Conservation (phyloP, 2,329 filamentous ascomycete species). For the Drechslera avenae region DNA sequence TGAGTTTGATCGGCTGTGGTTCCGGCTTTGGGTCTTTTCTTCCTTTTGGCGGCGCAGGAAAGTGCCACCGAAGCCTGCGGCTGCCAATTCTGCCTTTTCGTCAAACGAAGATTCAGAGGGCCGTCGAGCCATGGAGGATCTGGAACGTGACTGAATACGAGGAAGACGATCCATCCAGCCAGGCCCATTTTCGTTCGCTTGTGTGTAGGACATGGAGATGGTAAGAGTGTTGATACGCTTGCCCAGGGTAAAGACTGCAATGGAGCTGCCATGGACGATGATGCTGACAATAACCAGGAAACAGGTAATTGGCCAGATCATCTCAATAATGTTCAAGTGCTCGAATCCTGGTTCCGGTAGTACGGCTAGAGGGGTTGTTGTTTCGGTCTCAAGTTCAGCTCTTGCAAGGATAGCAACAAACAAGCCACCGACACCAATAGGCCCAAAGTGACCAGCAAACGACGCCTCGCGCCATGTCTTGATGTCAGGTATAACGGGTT, state of each 20-base stretch:
- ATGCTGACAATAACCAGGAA: conserved; percentile 96
- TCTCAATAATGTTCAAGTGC: conserved; percentile 73
- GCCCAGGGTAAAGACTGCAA: conserved; percentile 95
- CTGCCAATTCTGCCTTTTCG: conserved; percentile 63
- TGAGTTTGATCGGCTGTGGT: conserved; percentile 62
- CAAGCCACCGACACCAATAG: conserved; percentile 94
- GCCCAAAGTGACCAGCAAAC: conserved; percentile 96
- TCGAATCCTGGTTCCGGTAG: conserved; percentile 60
- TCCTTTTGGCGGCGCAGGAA: conserved; percentile 80
- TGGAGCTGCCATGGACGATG: conserved; percentile 93
- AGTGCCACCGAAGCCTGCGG: conserved; percentile 72
- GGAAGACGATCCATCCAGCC: conserved; percentile 96
- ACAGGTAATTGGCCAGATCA: conserved; percentile 95
- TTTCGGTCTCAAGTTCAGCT: conserved; percentile 81
- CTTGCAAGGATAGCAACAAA: conserved; percentile 92
- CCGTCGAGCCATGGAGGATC: conserved; percentile 70
- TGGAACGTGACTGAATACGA: conserved; percentile 79
- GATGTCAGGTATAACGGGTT: conserved; percentile 92
- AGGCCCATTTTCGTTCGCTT: conserved; percentile 83
- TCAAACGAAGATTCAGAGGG: conserved; percentile 63
- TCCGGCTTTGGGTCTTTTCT: conserved; percentile 71
- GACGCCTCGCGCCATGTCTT: conserved; percentile 98
- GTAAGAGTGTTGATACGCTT: conserved; percentile 98
- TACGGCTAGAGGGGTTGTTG: conserved; percentile 72
- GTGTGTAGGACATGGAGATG: conserved; percentile 94